These are phyloP conservation scores for Nepenthes gracilis DNA, from an alignment of 148 eudicot genomes.

Conservation along the genomic window DNA sequence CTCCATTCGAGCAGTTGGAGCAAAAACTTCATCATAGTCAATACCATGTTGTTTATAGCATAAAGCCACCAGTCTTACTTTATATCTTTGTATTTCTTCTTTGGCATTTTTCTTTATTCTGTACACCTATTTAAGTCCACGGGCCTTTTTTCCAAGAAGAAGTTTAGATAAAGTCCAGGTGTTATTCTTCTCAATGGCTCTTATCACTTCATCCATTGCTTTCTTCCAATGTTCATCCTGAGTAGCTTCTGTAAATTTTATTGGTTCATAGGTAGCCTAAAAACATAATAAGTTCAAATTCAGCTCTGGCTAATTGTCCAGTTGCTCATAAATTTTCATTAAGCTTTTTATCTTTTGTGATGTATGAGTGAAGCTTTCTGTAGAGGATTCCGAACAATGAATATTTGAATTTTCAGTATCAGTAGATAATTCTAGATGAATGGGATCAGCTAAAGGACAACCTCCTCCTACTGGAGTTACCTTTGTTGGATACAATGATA, in stretches of 20 bases:
- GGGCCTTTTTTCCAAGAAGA: not conserved
- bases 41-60: not conserved
- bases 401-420: not conserved
- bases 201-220: slow-evolving; percentile 1
- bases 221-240: not conserved
- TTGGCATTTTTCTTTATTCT: not conserved
- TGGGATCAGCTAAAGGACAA: not conserved
- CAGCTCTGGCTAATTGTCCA: not conserved
- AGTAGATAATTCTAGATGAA: not conserved
- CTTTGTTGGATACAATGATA: no score
- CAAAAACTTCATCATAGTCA: not conserved
- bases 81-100: not conserved
- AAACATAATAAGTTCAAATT: not conserved
- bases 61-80: not conserved
- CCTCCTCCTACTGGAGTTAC: not conserved
- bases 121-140: not conserved
- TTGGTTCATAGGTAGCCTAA: not conserved
- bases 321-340: not conserved
- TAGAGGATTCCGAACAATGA: no score
- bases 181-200: not conserved
- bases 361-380: no score
- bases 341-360: no score
- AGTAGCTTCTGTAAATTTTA: not conserved
- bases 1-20: not conserved
- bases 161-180: not conserved